Evolutionary conservation across 768 basidiomycete genomes (phyloP), one percentile per base, ranked within the genome.

Genomic region (Lactarius trivialis): DNA sequence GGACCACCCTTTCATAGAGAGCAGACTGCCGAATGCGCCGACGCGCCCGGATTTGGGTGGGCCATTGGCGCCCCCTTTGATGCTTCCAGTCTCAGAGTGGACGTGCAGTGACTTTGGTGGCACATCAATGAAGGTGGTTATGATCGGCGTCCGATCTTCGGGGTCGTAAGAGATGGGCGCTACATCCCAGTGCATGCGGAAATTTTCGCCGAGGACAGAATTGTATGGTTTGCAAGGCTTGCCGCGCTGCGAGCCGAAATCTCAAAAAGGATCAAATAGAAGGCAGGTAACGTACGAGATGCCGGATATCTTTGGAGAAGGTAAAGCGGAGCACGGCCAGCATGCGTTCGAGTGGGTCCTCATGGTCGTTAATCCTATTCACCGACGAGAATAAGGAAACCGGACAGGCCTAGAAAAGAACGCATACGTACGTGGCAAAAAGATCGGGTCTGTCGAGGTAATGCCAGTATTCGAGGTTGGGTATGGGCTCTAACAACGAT

Each of bases 401-500:
- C 19, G 51, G 26, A 52, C 43, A 45, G 30, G 26, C 45, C 24
- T n/a, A 55, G 3, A 24, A 68, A 14, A 28, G 33, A 34, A 33
- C 37, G 43, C 14, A 19, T 24, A 84, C 88, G 77, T 72, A 97
- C 94, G 92, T 85, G 69, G 88, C 88, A 70, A 98, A 93, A 50
- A 93, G 76, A 74, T 97, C 94, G 7, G 94, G 91, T 68, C 93
- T 81, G 74, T 96, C 93, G 52, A 93, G 79, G 68, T 93, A 95
- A 67, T 92, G 87, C 91, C 91, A 97, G 76, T 94, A 98, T 75
- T 98, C 95, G 55, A 98, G 81, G 75, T 98, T 98, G 5, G 95
- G 95, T 67, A 95, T 81, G 4, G 95, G 95, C 72, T 97, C 95
- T 48, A 98, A 81, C 53, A 98, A 75, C 50, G 93, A 95, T 15